Evolutionary conservation across 805 yeast genomes (phyloP).

Genomic region (Dipodascopsis tothii): DNA sequence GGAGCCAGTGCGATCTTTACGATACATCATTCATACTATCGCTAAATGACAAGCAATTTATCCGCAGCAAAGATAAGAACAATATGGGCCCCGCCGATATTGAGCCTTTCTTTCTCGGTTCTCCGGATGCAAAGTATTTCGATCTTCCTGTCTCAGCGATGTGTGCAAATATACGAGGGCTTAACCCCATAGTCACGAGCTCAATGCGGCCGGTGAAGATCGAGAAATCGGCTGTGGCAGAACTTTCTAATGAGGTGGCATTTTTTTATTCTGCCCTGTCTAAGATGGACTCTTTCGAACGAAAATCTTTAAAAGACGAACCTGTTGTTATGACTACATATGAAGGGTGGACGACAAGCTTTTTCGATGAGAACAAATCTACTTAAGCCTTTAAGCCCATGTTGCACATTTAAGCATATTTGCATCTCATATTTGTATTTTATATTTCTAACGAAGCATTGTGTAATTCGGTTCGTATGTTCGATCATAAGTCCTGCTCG

Average conservation of each 20-base stretch:
- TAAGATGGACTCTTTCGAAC: background rate
- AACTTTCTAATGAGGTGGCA: background rate
- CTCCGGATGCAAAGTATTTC: slow-evolving; percentile 6
- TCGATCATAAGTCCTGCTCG: no score
- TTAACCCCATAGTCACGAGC: slow-evolving; percentile 1
- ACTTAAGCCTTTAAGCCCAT: no score
- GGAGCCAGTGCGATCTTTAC: slow-evolving; percentile 12
- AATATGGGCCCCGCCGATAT: no score
- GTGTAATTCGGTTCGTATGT: no score
- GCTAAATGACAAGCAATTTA: slow-evolving; percentile 2
- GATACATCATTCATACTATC: slow-evolving; percentile 1
- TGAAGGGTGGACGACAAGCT: slow-evolving; percentile 13
- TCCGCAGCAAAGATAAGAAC: no score
- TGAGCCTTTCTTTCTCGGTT: slow-evolving; percentile 10
- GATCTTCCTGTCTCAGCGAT: slow-evolving; percentile 23
- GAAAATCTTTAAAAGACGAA: no score
- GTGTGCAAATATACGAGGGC: slow-evolving; percentile 6
- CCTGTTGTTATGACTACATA: slow-evolving; percentile 6
- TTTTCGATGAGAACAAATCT: no score
- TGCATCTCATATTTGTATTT: no score
- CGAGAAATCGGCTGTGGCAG: background rate
- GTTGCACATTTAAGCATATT: no score
- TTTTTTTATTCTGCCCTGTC: background rate
- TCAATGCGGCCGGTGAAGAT: slow-evolving; percentile 4
- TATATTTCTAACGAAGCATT: no score